phyloP scores from a whole-genome alignment of 1,284 basidiomycete species.

The Ustilago tritici region DNA sequence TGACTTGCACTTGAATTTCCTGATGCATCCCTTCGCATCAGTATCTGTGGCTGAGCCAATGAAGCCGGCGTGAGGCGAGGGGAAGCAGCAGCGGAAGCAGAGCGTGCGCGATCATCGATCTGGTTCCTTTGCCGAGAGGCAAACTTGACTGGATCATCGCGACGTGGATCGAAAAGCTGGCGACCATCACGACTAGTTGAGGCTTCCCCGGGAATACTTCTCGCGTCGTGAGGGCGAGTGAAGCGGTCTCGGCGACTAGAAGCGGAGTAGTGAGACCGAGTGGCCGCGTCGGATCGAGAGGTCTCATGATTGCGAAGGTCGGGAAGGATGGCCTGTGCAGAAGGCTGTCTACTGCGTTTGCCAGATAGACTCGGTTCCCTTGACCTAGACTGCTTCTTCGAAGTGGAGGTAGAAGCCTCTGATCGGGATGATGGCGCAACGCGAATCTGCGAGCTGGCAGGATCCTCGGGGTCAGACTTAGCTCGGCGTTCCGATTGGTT shows the following conservation, averaged over 20 bases:
- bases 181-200: constrained; percentile 35
- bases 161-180: constrained; percentile 80
- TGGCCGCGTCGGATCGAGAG: constrained; percentile 28
- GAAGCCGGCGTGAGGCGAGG: constrained; percentile 19
- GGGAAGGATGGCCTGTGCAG: constrained; percentile 25
- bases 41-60: constrained; percentile 28
- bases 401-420: constrained; percentile 25
- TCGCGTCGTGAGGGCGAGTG: constrained; percentile 30
- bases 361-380: constrained; percentile 23
- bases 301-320: constrained; percentile 31
- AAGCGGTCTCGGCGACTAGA: constrained; percentile 42
- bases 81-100: constrained; percentile 17
- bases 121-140: constrained; percentile 43
- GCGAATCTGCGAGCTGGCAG: constrained; percentile 4
- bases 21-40: constrained; percentile 38
- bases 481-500: constrained; percentile 11
- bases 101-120: constrained; percentile 23
- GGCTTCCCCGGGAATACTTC: constrained; percentile 35
- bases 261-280: constrained; percentile 25
- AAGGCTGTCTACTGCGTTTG: constrained; percentile 32
- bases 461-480: constrained; percentile 9
- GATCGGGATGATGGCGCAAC: constrained; percentile 20
- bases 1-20: constrained; percentile 25
- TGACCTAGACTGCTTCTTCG: constrained; percentile 23
- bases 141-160: constrained; percentile 80